Evolutionary conservation across 2,329 filamentous ascomycete genomes (phyloP), one percentile per base, ranked within the genome.

Genomic region (Plectosphaerella sp.): DNA sequence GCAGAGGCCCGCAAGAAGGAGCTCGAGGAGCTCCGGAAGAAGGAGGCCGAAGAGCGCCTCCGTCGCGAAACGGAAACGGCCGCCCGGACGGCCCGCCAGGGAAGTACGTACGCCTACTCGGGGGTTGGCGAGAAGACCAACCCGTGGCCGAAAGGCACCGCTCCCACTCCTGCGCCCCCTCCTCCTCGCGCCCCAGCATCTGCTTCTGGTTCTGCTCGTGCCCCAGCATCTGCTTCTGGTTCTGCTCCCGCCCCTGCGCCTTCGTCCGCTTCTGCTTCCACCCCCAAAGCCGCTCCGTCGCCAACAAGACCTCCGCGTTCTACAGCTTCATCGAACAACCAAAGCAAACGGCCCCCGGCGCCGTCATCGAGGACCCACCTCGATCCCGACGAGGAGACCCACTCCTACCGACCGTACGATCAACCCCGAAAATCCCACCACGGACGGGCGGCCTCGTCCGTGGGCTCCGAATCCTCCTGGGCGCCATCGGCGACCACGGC

Each of bases 401-500:
- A 88, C 66, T 91, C 88, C 2, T 92, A 83, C 68, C 84, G 88
- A 48, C 88, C 89, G 1, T 92, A 92, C 67, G 88, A 93, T 64
- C 79, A 83, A 59, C 80, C 86, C 2, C 84, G 79, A 62, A 76
- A 75, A 50, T 76, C 9, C 14, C 16, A 78, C 9, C 65, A 67
- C 16, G 80, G 83, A 57, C 82, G 80, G 55, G 82, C 81, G 52
- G 87, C 87, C n/a, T 76, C 81, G 16, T 86, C 87, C 25, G 85
- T 86, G 8, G 69, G 66, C 61, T 96, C 91, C 15, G 91, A 96
- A 62, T 88, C 88, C 14, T 96, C 91, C 1, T 97, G 93, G 69
- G 88, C 91, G 2, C 82, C 89, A 1, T 95, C 91, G 10, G 84
- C 90, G 54, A 91, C 89, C 15, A 97, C 92, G 1, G 80, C 89